These are phyloP conservation scores for Tulasnella sp. DNA, from an alignment of 768 basidiomycete species.

Conservation along the genomic window DNA sequence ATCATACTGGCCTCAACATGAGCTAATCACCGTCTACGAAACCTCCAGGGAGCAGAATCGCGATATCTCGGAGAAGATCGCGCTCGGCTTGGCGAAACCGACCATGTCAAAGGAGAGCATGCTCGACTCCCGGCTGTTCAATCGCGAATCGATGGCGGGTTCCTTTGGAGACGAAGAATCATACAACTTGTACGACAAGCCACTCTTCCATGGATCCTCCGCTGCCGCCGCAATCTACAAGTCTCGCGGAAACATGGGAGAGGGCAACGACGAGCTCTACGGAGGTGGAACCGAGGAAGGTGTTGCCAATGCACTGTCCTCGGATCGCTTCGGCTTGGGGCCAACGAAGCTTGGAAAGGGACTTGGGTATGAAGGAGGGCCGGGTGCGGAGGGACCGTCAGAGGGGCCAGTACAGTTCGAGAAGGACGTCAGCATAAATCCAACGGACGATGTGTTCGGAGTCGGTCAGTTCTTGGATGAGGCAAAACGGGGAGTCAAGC, in stretches of 20 bases:
- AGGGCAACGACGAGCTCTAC: slow-evolving; percentile 88
- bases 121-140: slow-evolving; percentile 96
- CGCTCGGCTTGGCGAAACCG: slow-evolving; percentile 95
- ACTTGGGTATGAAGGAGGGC: slow-evolving; percentile 89
- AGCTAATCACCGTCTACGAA: neutral
- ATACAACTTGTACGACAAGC: slow-evolving; percentile 94
- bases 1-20: neutral
- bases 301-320: slow-evolving; percentile 84
- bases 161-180: slow-evolving; percentile 89
- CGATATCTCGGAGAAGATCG: slow-evolving; percentile 99
- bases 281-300: slow-evolving; percentile 97
- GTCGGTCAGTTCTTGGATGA: slow-evolving; percentile 71
- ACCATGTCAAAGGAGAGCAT: slow-evolving; percentile 95
- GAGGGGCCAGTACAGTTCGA: slow-evolving; percentile 99
- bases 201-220: slow-evolving; percentile 93
- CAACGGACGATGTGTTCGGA: slow-evolving; percentile 77
- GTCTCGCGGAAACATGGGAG: slow-evolving; percentile 80
- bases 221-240: slow-evolving; percentile 99
- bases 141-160: slow-evolving; percentile 83
- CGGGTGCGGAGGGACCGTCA: slow-evolving; percentile 72
- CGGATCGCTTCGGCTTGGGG: slow-evolving; percentile 92
- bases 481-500: slow-evolving; percentile 92
- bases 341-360: slow-evolving; percentile 40
- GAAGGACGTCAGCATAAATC: slow-evolving; percentile 94
- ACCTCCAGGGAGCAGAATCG: slow-evolving; percentile 79